A percentile compares a stretch with the other conserved stretches of the same genome.
Evolutionary conservation across 2,329 filamentous ascomycete species (phyloP).

Genomic region (Trichoderma semiorbis): DNA sequence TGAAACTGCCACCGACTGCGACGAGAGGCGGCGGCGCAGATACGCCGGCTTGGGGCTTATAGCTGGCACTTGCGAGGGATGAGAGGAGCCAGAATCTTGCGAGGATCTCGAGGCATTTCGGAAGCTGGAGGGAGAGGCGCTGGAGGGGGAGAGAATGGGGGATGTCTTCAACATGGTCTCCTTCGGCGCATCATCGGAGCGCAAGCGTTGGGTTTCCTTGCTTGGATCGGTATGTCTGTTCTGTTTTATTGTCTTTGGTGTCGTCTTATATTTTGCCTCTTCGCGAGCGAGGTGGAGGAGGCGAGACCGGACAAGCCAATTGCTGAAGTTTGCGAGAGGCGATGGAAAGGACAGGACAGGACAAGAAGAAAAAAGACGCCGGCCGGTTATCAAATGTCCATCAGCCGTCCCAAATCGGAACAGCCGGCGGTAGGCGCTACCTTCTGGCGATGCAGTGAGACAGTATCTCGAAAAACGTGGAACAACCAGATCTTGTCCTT

Average conservation of each 20-base stretch:
- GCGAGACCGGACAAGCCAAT: neutral
- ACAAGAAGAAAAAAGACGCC: neutral
- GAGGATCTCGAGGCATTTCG: constrained; percentile 29
- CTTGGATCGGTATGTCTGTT: neutral
- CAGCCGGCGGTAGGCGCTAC: constrained; percentile 9
- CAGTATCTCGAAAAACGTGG: neutral
- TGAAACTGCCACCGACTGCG: constrained; percentile 6
- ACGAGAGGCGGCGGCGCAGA: constrained; percentile 14
- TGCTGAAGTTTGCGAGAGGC: neutral
- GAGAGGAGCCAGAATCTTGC: constrained; percentile 13
- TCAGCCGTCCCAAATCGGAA: constrained; percentile 1
- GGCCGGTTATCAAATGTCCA: constrained; percentile 3
- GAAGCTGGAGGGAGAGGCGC: constrained; percentile 50
- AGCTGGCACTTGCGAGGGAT: constrained; percentile 1
- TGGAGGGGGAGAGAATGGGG: constrained; percentile 49
- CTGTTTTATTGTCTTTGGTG: neutral
- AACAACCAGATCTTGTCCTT: neutral
- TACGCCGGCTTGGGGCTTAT: constrained; percentile 18
- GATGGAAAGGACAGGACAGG: neutral
- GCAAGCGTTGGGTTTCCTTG: neutral
- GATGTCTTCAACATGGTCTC: constrained; percentile 60
- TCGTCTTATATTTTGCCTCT: neutral
- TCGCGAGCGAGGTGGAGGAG: neutral
- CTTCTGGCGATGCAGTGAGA: constrained; percentile 9
- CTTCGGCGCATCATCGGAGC: constrained; percentile 46